phyloP scores from a whole-genome alignment of 768 basidiomycete species.

The Psilocybe cyanescens region DNA sequence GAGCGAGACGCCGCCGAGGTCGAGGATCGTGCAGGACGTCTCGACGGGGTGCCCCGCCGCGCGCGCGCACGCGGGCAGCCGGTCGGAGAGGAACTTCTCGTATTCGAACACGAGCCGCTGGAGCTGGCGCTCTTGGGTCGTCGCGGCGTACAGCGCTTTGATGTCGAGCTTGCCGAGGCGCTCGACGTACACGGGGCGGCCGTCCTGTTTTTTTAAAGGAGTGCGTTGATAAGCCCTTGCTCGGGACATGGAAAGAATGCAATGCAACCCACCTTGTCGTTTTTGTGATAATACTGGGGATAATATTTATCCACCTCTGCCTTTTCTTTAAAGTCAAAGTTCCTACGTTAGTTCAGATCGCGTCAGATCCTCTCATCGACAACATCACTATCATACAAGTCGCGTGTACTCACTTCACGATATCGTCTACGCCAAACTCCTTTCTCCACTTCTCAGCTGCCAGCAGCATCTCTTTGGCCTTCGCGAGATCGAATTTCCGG shows the following conservation, averaged over 20 bases:
- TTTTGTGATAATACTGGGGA: constrained; percentile 96
- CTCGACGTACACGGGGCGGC: constrained; percentile 95
- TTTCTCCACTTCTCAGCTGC: constrained; percentile 88
- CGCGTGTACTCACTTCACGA: constrained; percentile 54
- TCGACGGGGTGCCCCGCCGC: constrained; percentile 87
- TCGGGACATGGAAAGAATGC: too few relatives aligned
- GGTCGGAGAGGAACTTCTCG: constrained; percentile 82
- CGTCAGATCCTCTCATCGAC: constrained; percentile 1
- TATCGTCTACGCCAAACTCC: constrained; percentile 80
- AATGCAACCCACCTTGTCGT: too few relatives aligned
- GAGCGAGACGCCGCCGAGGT: constrained; percentile 74
- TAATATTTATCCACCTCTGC: constrained; percentile 88
- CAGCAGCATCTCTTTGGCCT: constrained; percentile 85
- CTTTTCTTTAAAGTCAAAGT: constrained; percentile 88
- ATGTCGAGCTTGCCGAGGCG: constrained; percentile 90
- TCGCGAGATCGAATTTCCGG: constrained; percentile 85
- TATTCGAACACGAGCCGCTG: constrained; percentile 91
- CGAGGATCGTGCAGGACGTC: constrained; percentile 97
- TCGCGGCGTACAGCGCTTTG: constrained; percentile 76
- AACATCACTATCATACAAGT: neutral
- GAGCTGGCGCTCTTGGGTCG: constrained; percentile 87
- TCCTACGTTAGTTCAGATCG: constrained; percentile 42
- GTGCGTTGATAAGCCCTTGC: too few relatives aligned
- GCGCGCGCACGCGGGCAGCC: constrained; percentile 78
- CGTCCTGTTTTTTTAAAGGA: constrained; percentile 58